Base-by-base conservation (phyloP, 2,329 filamentous ascomycete genomes). In the Chrysosporium queenslandicum region DNA sequence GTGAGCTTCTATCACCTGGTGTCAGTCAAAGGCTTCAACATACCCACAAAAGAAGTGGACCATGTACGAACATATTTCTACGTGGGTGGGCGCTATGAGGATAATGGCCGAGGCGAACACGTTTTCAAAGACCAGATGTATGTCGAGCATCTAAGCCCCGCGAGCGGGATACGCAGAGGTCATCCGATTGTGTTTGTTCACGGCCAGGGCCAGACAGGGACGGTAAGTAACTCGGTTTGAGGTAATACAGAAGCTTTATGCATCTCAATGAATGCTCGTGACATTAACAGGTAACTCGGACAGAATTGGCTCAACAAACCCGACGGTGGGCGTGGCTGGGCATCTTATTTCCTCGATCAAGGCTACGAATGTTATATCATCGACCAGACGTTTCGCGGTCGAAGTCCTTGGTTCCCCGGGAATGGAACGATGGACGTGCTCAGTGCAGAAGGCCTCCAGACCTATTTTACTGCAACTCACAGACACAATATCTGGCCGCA, bases 351-450 rank as follows among this genome's bases (percentile, higher is more conserved):
- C 52, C 58, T 74, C 11, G 55, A 63, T 7, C 59, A 66, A 21
- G 72, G 72, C 12, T 74, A 73, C 55, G 61, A 61, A 3, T 61
- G 73, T 21, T 75, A 73, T 56, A 61, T 75, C 36, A 55, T 65
- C 23, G 68, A 71, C 51, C 61, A 64, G 52, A 60, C 67, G 23
- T 59, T 57, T 42, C 62, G 66, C 20, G 68, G 66, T 16, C 57
- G 61, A 16, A 62, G 60, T 30, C 48, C 60, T 18, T 56, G 50
- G 30, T 14, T 55, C n/a, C 53, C 57, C 16, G 50, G 27, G 11
- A 53, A 49, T 50, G 59, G 34, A 30, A 53, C 46, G 18, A 46
- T 57, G 39, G 30, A 32, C 11, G 47, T 21, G 12, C 41, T 55
- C 11, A 21, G 21, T 16, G 47, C 37, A 11, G 60, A 63, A 36